phyloP scores from a whole-genome alignment of 108 stramenopile genomes.

The Discostella pseudostelligera region DNA sequence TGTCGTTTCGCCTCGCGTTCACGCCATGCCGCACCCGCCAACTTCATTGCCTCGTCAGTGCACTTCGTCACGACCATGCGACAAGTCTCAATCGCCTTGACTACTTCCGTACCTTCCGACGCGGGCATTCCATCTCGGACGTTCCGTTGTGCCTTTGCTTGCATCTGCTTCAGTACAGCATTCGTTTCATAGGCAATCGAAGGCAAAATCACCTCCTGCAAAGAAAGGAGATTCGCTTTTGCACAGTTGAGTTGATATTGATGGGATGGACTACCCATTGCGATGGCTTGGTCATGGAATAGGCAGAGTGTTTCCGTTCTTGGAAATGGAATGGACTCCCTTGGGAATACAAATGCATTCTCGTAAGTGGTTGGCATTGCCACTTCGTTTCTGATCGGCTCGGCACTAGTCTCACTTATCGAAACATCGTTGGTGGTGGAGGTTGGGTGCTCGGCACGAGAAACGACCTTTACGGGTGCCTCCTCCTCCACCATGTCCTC shows the following conservation, averaged over 20 bases:
- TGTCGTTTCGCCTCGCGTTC: slow-evolving; percentile 25
- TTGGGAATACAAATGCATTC: slow-evolving; percentile 35
- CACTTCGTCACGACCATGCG: slow-evolving; percentile 35
- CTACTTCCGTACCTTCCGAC: slow-evolving; percentile 37
- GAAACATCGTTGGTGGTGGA: background rate
- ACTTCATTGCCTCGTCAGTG: slow-evolving; percentile 20
- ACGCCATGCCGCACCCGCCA: slow-evolving; percentile 34
- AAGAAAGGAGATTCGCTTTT: slow-evolving; percentile 29
- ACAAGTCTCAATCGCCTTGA: slow-evolving; percentile 38
- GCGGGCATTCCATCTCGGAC: slow-evolving; percentile 33
- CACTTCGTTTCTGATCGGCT: background rate
- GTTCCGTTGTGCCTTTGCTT: slow-evolving; percentile 41
- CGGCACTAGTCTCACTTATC: background rate
- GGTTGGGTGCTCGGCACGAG: background rate
- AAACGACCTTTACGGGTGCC: background rate
- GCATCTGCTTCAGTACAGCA: slow-evolving; percentile 32
- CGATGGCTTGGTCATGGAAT: slow-evolving; percentile 26
- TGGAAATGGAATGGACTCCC: slow-evolving; percentile 15
- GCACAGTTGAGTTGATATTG: slow-evolving; percentile 40
- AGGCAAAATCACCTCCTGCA: slow-evolving; percentile 47
- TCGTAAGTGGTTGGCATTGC: slow-evolving; percentile 18
- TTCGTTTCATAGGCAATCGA: slow-evolving; percentile 30
- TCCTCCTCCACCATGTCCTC: slow-evolving; percentile 28
- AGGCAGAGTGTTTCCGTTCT: slow-evolving; percentile 19
- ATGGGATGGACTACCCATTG: slow-evolving; percentile 27